Base-by-base conservation (phyloP, 2,329 filamentous ascomycete species). In the Blastomyces emzantsi region DNA sequence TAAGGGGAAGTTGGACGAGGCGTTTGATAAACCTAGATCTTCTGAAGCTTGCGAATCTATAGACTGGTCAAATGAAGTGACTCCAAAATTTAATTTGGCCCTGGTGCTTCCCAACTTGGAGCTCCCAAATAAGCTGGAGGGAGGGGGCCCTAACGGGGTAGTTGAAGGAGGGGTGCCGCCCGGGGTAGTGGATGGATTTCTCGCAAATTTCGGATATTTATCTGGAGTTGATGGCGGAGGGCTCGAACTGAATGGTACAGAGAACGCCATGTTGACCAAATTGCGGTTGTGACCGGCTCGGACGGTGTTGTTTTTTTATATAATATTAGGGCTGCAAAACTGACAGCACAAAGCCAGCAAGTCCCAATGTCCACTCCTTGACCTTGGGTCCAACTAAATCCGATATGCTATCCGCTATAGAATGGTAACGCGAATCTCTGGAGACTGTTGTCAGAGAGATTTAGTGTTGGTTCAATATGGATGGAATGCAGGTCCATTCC, bases 161-260 rank as follows among this genome's bases (percentile, higher is more conserved):
- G 83, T 84, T n/a, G 83, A 85, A 66, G 73, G 73, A 33, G 76
- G 74, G 64, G 76, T 78, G 41, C 82, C 83, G 57, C 81, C 82
- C 61, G 84, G 84, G 19, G 84, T 86, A 25, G 82, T 85, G 6
- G 84, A 85, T 55, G 81, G 76, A 66, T 77, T 73, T 63, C 73
- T 73, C 63, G 73, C 72, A 6, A 75, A 68, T 61, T 73, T 74
- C 56, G 73, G 71, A 30, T 71, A 71, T 66, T 74, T 77, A 22
- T 71, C 74, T 15, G 76, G 76, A 2, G 76, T 78, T 25, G 75
- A 73, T 2, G 75, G 74, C 7, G 25, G 41, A 33, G 74, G 71
- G 36, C 72, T 75, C 13, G 75, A 73, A 39, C 73, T 72, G 60
- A 71, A 73, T 9, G 74, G 71, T 19, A 72, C 69, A 63, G 72